Percentiles rank a stretch among this genome's conserved stretches.
Conservation (phyloP, 805 yeast species). For the Allodekkera sacchari region DNA sequence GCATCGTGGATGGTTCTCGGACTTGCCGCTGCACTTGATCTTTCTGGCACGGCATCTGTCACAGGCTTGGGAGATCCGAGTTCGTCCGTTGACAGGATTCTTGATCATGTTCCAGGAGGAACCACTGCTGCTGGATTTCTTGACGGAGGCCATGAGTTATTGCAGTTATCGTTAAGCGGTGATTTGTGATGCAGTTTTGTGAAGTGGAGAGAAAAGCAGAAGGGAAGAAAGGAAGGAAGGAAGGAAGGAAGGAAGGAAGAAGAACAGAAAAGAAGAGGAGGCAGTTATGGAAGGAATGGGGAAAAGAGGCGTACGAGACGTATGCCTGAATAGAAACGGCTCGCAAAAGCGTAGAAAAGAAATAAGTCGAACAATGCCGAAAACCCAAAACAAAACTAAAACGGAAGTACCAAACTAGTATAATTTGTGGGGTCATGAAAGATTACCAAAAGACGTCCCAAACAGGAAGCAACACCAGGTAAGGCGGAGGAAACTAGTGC, state of each 20-base stretch:
- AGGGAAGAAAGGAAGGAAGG: background rate
- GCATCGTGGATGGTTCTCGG: constrained; percentile 44
- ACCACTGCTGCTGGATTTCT: background rate
- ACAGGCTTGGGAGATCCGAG: constrained; percentile 70
- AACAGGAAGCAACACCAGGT: too few species aligned
- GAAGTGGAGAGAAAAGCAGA: background rate
- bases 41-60: constrained; percentile 73
- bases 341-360: too few species aligned
- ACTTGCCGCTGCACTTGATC: constrained; percentile 66
- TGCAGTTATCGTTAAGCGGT: too few species aligned
- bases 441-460: too few species aligned
- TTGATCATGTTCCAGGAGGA: constrained; percentile 26
- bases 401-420: too few species aligned
- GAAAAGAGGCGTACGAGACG: too few species aligned
- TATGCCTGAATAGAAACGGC: too few species aligned
- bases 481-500: too few species aligned
- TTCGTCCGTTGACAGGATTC: constrained; percentile 27
- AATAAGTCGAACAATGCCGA: too few species aligned
- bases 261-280: background rate
- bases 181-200: too few species aligned
- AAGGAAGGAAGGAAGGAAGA: background rate
- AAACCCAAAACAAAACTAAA: too few species aligned
- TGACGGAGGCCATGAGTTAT: background rate
- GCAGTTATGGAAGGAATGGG: background rate
- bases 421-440: too few species aligned